Evolutionary conservation across 2,329 filamentous ascomycete species (phyloP).

Genomic region (Hypoxylon sp.): DNA sequence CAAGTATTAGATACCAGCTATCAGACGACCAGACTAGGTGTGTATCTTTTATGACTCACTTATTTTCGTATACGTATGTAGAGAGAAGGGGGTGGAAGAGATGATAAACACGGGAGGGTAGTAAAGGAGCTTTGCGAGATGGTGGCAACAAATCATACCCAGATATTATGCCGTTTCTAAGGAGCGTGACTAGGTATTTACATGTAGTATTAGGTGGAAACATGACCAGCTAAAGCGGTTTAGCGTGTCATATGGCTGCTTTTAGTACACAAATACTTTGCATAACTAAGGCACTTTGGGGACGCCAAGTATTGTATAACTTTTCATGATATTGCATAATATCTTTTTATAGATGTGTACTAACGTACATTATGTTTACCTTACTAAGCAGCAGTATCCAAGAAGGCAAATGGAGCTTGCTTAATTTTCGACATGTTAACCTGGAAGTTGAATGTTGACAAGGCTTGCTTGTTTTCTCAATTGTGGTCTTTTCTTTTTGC

Average conservation of each 20-base stretch:
- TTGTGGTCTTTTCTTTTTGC: conserved; percentile 5
- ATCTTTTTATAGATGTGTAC: conserved; percentile 5
- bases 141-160: conserved; percentile 35
- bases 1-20: not conserved
- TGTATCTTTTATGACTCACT: conserved; percentile 35
- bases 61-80: not conserved
- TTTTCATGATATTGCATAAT: conserved; percentile 28
- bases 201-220: conserved; percentile 20
- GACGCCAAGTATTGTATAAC: conserved; percentile 26
- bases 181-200: conserved; percentile 26
- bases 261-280: conserved; percentile 29
- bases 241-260: conserved; percentile 41
- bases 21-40: conserved; percentile 2
- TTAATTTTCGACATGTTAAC: conserved; percentile 5
- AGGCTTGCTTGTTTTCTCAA: conserved; percentile 4
- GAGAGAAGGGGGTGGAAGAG: conserved; percentile 8
- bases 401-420: conserved; percentile 2
- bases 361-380: conserved; percentile 1
- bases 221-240: conserved; percentile 22
- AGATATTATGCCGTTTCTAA: conserved; percentile 18
- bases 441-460: not conserved
- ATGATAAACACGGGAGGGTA: conserved; percentile 3
- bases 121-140: conserved; percentile 16
- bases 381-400: not conserved
- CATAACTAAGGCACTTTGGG: conserved; percentile 17